phyloP scores from a whole-genome alignment of 1,139 yeast genomes.

The Geotrichum phurueaensis region DNA sequence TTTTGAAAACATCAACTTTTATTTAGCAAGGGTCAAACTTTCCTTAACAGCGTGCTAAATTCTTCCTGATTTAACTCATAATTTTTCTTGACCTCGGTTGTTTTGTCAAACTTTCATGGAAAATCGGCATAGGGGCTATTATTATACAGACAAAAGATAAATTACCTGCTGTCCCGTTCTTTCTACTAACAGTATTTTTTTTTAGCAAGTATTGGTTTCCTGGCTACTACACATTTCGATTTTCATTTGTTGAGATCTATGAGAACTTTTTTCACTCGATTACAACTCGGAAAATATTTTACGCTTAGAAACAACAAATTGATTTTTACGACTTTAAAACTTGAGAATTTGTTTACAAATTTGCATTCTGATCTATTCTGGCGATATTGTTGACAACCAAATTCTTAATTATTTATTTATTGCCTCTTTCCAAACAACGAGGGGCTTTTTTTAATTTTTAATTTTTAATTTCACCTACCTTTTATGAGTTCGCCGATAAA shows the following conservation, averaged over 20 bases:
- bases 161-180: no score
- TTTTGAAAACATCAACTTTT: not conserved
- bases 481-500: slow-evolving; percentile 6
- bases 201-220: not conserved
- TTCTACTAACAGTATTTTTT: not conserved
- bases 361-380: not conserved
- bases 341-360: not conserved
- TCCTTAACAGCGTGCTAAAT: not conserved
- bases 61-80: not conserved
- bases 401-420: not conserved
- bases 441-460: not conserved
- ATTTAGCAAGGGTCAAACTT: not conserved
- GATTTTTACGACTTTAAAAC: not conserved
- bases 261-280: not conserved
- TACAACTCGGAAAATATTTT: not conserved
- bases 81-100: not conserved
- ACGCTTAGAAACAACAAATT: not conserved
- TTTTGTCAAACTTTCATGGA: not conserved
- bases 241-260: not conserved
- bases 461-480: not conserved
- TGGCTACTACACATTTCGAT: not conserved
- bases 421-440: not conserved
- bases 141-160: not conserved
- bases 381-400: not conserved
- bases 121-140: not conserved